phyloP scores from a whole-genome alignment of 2,329 filamentous ascomycete species.

The Arthroderma sp. region DNA sequence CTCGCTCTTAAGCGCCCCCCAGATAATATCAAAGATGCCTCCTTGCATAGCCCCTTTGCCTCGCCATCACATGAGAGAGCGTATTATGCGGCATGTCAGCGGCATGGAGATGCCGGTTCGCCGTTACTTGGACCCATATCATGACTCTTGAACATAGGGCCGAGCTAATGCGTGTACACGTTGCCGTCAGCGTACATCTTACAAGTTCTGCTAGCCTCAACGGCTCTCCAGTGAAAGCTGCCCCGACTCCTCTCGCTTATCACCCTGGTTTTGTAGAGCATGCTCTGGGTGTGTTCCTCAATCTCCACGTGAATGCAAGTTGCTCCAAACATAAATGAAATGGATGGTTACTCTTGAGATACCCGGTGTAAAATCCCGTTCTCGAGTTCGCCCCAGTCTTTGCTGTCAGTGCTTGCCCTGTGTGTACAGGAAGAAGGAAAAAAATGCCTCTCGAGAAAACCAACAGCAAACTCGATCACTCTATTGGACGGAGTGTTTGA shows the following conservation, averaged over 20 bases:
- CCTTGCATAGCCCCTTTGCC: background rate
- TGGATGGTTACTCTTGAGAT: background rate
- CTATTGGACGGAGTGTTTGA: background rate
- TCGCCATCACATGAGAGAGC: background rate
- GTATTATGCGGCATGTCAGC: background rate
- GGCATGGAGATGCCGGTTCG: background rate
- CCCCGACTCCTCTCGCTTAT: background rate
- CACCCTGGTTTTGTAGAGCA: background rate
- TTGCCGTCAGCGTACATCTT: background rate
- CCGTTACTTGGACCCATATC: background rate
- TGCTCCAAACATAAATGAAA: background rate
- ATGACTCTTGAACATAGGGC: background rate
- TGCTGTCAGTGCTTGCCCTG: background rate
- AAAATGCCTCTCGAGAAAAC: background rate
- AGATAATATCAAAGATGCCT: background rate
- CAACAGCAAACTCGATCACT: background rate
- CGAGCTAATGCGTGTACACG: background rate
- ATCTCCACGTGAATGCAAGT: constrained; percentile 2
- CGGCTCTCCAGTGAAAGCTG: background rate
- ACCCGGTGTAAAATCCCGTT: background rate
- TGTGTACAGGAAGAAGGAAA: background rate
- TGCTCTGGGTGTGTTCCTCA: background rate
- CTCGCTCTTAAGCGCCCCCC: background rate
- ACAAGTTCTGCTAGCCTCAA: background rate
- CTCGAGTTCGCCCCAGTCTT: background rate